Evolutionary conservation across 805 yeast genomes (phyloP), one percentile per base, ranked within the genome.

Genomic region (Candida anglica): DNA sequence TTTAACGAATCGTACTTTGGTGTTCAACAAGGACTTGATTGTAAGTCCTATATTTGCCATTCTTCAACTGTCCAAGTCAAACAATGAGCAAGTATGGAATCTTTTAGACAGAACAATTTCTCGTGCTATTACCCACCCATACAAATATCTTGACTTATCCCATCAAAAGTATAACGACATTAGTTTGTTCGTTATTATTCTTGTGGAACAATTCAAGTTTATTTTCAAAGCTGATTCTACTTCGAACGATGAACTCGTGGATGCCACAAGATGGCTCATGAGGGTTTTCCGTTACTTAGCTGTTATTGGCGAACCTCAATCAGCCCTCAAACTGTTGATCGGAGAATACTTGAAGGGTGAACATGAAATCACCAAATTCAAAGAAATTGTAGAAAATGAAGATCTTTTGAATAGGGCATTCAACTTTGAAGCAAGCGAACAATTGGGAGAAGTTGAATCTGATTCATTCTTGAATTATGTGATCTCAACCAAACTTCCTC

Each of bases 31-130:
- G n/a, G 53, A 61, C 1, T 50, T 73, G 0, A 48, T 74, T 15
- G 71, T 66, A 5, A 69, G 81, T 7, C 89, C 88, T 5, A 59
- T 77, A 0, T 53, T 59, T 27, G 74, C 80, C 0, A 52, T 87
- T 5, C 56, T 80, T 2, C 66, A 69, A 17, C 34, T 32, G 34
- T 81, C 6, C 57, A 52, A 32, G 42, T 42, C 2, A 22, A 51
- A 3, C 2, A 43, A 29, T 6, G 33, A 28, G 1, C 60, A 62
- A 24, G 50, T 87, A 2, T 81, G 86, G 81, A 63, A 61, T 8
- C 53, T 86, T 19, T 42, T 91, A 5, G 96, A 91, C 50, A 93
- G 89, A 53, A 63, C 86, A 0, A 69, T 87, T 19, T 67, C 86
- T 1, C 71, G 96, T 41, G 70, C 81, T 40, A 71, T 81, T 23